phyloP scores from a whole-genome alignment of 768 basidiomycete genomes.

The Paxillus ammoniavirescens region DNA sequence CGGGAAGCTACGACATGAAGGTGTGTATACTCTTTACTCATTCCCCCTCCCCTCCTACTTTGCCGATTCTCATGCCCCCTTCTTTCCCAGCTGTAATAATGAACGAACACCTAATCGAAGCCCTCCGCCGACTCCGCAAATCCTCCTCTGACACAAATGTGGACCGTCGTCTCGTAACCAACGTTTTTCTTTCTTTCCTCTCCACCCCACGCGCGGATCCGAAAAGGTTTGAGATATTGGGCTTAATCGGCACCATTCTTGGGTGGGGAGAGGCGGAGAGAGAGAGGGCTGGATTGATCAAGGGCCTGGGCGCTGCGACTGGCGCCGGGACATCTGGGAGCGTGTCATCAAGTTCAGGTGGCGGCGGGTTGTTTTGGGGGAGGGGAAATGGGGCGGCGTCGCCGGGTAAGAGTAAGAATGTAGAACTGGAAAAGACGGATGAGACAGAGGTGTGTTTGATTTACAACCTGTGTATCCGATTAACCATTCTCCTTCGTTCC shows the following conservation, averaged over 20 bases:
- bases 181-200: conserved; percentile 88
- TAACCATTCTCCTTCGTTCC: neutral
- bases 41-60: neutral
- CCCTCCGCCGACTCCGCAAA: conserved; percentile 88
- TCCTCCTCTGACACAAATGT: conserved; percentile 86
- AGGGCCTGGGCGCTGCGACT: conserved; percentile 50
- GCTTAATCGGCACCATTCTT: conserved; percentile 84
- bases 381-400: conserved; percentile 23
- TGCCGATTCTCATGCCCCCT: neutral
- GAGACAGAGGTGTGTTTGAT: conserved; percentile 68
- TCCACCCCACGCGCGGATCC: conserved; percentile 87
- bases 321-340: conserved; percentile 24
- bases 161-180: conserved; percentile 90
- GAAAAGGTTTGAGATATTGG: conserved; percentile 96
- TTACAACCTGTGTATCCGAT: neutral
- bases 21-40: conserved; percentile 39
- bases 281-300: conserved; percentile 72
- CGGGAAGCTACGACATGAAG: conserved; percentile 94
- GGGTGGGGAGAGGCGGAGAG: conserved; percentile 90
- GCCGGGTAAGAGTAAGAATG: conserved; percentile 34
- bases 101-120: conserved; percentile 97
- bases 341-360: conserved; percentile 14
- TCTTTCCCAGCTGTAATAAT: conserved; percentile 79
- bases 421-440: conserved; percentile 75
- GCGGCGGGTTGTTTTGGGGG: conserved; percentile 22